Evolutionary conservation across 2,329 filamentous ascomycete genomes (phyloP), one percentile per base, ranked within the genome.

Genomic region (Curvularia lunata): DNA sequence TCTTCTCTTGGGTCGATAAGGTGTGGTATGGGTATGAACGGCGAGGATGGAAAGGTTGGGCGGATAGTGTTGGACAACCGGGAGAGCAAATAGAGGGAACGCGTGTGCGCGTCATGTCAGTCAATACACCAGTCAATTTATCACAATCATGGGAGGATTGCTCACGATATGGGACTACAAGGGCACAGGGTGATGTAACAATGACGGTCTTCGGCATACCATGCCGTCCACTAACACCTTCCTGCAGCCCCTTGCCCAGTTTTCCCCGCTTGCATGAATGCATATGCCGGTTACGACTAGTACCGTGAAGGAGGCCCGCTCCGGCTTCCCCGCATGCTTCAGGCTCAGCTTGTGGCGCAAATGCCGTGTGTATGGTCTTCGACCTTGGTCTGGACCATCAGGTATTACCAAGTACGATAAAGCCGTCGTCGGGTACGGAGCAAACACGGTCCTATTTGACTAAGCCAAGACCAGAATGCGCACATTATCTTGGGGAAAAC

Each of bases 101-200:
- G 48, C 13, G 40, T 34, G 34, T 27, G 41, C 40, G 40, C 49
- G 32, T 45, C 40, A 52, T 45, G 28, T 45, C 16, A 45, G 27
- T 25, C 40, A 52, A 42, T 51, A 13, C 25, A 42, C 32, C 27
- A 34, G 18, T 27, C 23, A 52, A 18, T 13, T 6, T 37, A 27
- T 38, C 19, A 19, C n/a, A 52, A 13, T 12, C 18, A 38, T 16
- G n/a, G 21, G 34, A 18, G 4, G 6, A 27, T 4, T 10, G 32
- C 13, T 42, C 40, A 5, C 13, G 12, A 2, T 18, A 13, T n/a
- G 13, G 13, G 5, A 47, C 16, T 28, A 23, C 47, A 27, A 19
- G 32, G 19, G 13, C 47, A 27, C 3, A 13, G 25, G 4, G 23
- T 48, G 32, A 38, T 27, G 32, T 18, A 23, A 34, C 18, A 34